These are phyloP conservation scores for Calonectria henricotiae DNA, from an alignment of 2,329 filamentous ascomycete genomes.

Conservation along the genomic window DNA sequence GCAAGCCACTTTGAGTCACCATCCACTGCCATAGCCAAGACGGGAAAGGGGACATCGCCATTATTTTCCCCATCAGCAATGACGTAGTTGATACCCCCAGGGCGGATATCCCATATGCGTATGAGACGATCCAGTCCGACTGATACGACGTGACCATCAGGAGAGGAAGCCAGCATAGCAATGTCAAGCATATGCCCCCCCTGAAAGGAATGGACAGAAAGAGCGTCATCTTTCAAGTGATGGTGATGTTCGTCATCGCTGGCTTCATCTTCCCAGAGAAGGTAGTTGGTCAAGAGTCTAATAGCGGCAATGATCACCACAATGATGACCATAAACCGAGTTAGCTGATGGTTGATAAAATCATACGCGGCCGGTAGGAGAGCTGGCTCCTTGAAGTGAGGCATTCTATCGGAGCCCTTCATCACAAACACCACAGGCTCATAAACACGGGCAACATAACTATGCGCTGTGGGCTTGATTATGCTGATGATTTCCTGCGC, in stretches of 20 bases:
- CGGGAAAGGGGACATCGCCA: slow-evolving; percentile 69
- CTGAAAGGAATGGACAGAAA: slow-evolving; percentile 73
- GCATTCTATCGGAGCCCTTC: slow-evolving; percentile 77
- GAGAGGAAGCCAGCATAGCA: slow-evolving; percentile 74
- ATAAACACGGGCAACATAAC: slow-evolving; percentile 82
- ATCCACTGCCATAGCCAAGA: slow-evolving; percentile 77
- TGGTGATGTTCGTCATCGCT: slow-evolving; percentile 65
- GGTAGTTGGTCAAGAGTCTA: slow-evolving; percentile 80
- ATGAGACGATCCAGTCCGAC: slow-evolving; percentile 81
- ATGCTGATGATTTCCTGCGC: slow-evolving; percentile 84
- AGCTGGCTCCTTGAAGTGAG: slow-evolving; percentile 61
- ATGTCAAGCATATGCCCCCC: slow-evolving; percentile 81
- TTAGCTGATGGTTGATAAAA: slow-evolving; percentile 74
- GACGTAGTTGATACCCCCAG: slow-evolving; percentile 61
- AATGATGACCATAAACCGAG: slow-evolving; percentile 75
- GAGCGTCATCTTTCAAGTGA: slow-evolving; percentile 63
- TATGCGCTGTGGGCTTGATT: slow-evolving; percentile 80
- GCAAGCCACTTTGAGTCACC: slow-evolving; percentile 77
- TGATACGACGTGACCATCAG: slow-evolving; percentile 78
- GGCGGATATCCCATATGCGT: slow-evolving; percentile 76
- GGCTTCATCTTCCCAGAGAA: slow-evolving; percentile 77
- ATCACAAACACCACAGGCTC: slow-evolving; percentile 83
- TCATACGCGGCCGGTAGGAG: slow-evolving; percentile 70
- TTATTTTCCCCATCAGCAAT: slow-evolving; percentile 61
- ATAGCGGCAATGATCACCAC: slow-evolving; percentile 77